Conservation (phyloP, 495 filamentous ascomycete genomes). For the Pyrenula massariospora region DNA sequence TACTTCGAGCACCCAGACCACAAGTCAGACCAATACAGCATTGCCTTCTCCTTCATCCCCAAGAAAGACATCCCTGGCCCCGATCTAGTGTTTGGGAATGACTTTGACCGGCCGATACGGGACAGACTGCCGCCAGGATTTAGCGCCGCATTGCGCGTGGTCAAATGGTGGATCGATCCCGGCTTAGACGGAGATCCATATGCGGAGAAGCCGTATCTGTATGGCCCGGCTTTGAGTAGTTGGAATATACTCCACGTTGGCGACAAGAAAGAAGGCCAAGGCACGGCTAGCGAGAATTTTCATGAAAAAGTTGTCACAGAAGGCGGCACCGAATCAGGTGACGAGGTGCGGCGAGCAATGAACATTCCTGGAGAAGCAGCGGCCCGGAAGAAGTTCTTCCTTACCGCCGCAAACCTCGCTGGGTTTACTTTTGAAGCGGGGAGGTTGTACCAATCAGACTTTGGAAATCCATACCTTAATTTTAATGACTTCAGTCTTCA, state of each 20-base stretch:
- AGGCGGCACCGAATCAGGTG: constrained; percentile 53
- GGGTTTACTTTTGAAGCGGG: constrained; percentile 46
- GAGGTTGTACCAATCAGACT: constrained; percentile 62
- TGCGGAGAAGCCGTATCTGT: constrained; percentile 74
- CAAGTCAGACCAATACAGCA: constrained; percentile 65
- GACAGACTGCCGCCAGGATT: constrained; percentile 82
- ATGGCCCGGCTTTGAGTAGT: constrained; percentile 60
- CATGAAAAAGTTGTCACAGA: constrained; percentile 48
- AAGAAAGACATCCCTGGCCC: constrained; percentile 52
- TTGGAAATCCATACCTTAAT: constrained; percentile 86
- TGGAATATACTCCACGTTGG: constrained; percentile 65
- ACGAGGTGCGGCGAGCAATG: constrained; percentile 27
- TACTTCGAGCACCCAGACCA: constrained; percentile 69
- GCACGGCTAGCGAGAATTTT: constrained; percentile 5
- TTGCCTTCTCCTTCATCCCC: constrained; percentile 63
- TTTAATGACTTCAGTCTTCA: constrained; percentile 72
- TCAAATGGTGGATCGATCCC: constrained; percentile 79
- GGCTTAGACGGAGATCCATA: constrained; percentile 80
- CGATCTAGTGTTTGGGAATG: constrained; percentile 81
- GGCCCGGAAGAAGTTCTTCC: constrained; percentile 54
- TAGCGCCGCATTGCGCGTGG: constrained; percentile 63
- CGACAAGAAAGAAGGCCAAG: constrained; percentile 18
- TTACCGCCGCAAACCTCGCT: constrained; percentile 30
- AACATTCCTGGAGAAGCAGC: constrained; percentile 41
- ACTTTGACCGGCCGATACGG: constrained; percentile 80